Evolutionary conservation across 768 basidiomycete genomes (phyloP), one percentile per base, ranked within the genome.

Genomic region (Termitomyces sp.): DNA sequence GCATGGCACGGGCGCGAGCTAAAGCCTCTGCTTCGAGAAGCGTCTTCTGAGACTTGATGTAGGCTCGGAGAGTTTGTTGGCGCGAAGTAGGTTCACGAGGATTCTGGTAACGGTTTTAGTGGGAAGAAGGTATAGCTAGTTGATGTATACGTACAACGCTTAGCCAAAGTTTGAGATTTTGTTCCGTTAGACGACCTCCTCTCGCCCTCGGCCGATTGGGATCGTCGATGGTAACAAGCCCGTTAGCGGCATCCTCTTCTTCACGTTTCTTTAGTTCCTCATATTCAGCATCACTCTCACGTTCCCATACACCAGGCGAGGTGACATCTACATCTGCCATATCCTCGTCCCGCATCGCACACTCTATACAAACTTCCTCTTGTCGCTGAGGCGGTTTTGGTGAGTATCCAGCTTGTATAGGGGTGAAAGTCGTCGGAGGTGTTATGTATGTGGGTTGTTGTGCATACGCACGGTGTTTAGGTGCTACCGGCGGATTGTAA

Each of bases 331-430:
- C 93, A 70, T 97, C 95, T 9, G 88, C 93, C 90, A 99, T 93
- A 70, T 99, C 97, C 69, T 96, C 86, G 72, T 99, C 97, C 35
- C 97, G 87, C 95, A 98, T 98, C 59, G 97, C 89, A 69, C 97
- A 99, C 72, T 98, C 97, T 38, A 97, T 79, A 66, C 96, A 99
- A 33, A 98, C 76, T 71, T 98, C 96, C 66, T 91, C 89, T 43
- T 41, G 53, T 63, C 82, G 86, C 10, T 74, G 78, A n/a, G 77
- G 83, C 26, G 79, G 82, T 35, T 72, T 72, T 61, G 85, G 82
- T 0, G 82, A 79, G 66, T 83, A 85, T 4, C 85, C 79, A 3
- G 87, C 81, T 61, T 87, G 85, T 51, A 86, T 77, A 44, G 86
- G 77, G 54, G 78, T 81, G 13, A 81, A 79, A 1, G 82, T 67